Evolutionary conservation across 2,329 filamentous ascomycete species (phyloP).

Genomic region (Aureobasidium musti): DNA sequence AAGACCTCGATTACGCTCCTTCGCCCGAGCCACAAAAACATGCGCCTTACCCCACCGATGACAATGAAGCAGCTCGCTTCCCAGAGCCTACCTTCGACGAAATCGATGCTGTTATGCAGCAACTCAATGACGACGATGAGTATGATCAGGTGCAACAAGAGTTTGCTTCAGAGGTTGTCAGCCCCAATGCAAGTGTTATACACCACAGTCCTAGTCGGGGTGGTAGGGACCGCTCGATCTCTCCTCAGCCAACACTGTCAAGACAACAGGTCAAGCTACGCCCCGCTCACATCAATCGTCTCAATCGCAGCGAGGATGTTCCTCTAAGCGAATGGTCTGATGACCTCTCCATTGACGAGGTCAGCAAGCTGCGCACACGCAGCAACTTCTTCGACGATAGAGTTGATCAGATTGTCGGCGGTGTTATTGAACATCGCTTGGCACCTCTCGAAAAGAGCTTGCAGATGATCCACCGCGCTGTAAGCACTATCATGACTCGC

Average conservation of each 20-base stretch:
- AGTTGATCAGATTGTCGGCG: constrained; percentile 82
- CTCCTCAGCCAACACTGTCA: constrained; percentile 20
- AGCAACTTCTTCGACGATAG: constrained; percentile 88
- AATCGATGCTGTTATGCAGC: constrained; percentile 89
- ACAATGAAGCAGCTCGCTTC: constrained; percentile 40
- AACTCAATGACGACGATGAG: constrained; percentile 68
- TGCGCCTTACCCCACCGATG: constrained; percentile 41
- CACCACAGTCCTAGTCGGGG: constrained; percentile 4
- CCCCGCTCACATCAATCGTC: constrained; percentile 54
- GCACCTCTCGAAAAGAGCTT: constrained; percentile 80
- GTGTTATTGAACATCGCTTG: constrained; percentile 72
- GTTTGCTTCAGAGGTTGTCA: constrained; percentile 48
- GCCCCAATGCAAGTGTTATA: constrained; percentile 21
- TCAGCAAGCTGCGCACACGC: constrained; percentile 73
- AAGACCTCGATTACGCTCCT: constrained; percentile 21
- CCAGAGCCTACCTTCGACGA: constrained; percentile 67
- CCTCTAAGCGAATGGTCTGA: constrained; percentile 91
- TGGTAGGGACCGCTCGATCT: constrained; percentile 25
- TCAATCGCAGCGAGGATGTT: constrained; percentile 64
- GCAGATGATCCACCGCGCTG: constrained; percentile 63
- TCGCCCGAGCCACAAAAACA: constrained; percentile 39
- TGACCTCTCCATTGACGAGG: constrained; percentile 55
- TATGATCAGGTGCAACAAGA: constrained; percentile 14
- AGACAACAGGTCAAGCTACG: constrained; percentile 27
- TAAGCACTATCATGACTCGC: constrained; percentile 34